Evolutionary conservation across 257 asterid genomes (phyloP).

Genomic region (Verbascum thapsus): DNA sequence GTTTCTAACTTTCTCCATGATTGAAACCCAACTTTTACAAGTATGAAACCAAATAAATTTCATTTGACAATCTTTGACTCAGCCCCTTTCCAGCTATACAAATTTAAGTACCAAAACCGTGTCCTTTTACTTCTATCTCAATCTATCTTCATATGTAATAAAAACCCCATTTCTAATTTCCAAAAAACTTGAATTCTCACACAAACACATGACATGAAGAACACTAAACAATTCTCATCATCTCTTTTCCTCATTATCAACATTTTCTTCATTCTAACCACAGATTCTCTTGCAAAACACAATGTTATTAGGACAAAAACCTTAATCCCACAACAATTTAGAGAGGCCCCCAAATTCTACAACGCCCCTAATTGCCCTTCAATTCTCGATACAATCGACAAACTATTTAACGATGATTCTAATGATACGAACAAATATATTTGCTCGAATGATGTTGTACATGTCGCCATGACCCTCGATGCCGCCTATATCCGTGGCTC

Average conservation of each 20-base stretch:
- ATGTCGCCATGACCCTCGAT: conserved; percentile 90
- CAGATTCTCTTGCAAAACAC: neutral
- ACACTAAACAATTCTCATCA: conserved; percentile 23
- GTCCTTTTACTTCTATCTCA: too few relatives aligned
- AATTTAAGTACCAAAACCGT: too few relatives aligned
- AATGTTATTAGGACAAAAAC: neutral
- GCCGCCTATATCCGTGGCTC: conserved; percentile 84
- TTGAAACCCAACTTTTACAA: too few relatives aligned
- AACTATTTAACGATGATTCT: neutral
- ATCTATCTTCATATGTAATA: too few relatives aligned
- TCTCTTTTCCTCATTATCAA: conserved; percentile 32
- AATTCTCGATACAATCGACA: conserved; percentile 1
- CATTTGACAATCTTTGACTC: too few relatives aligned
- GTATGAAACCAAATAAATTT: too few relatives aligned
- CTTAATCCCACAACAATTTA: conserved; percentile 48
- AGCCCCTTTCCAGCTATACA: too few relatives aligned
- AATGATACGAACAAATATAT: conserved; percentile 12
- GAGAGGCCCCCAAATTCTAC: conserved; percentile 91
- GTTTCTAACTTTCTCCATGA: too few relatives aligned
- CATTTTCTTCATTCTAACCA: conserved; percentile 25
- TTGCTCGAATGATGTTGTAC: conserved; percentile 62
- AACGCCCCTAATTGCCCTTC: conserved; percentile 66
- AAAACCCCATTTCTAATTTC: conserved; percentile 18
- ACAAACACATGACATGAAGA: too few relatives aligned
- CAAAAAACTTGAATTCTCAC: conserved; percentile 24